phyloP scores from a whole-genome alignment of 2,329 filamentous ascomycete genomes.

The Scytalidium lignicola region DNA sequence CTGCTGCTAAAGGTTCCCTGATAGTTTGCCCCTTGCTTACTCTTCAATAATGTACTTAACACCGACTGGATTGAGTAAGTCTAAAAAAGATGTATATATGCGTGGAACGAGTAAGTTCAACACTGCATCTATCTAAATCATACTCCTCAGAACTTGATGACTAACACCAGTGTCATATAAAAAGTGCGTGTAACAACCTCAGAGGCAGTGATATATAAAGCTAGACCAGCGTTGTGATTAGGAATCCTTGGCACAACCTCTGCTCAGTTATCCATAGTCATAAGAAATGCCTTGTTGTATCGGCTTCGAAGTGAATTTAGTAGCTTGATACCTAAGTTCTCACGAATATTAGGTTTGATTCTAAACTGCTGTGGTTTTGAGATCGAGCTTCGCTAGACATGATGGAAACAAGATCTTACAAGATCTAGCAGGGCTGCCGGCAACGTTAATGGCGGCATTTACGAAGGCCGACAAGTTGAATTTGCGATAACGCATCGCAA shows the following conservation, averaged over 20 bases:
- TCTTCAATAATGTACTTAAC: conserved; percentile 20
- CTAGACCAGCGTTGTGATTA: conserved; percentile 14
- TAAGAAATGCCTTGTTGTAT: conserved; percentile 17
- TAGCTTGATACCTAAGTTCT: conserved; percentile 13
- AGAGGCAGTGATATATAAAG: conserved; percentile 18
- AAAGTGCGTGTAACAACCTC: conserved; percentile 16
- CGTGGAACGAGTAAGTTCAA: conserved; percentile 13
- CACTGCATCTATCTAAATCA: conserved; percentile 9
- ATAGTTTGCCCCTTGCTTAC: conserved; percentile 23
- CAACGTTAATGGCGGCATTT: conserved; percentile 11
- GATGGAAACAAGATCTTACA: conserved; percentile 9
- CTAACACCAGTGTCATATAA: conserved; percentile 7
- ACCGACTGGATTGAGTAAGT: conserved; percentile 14
- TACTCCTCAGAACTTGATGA: conserved; percentile 5
- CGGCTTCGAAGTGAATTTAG: conserved; percentile 14
- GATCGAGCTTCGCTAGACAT: conserved; percentile 1
- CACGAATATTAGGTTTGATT: conserved; percentile 4
- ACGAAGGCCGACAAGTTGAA: conserved; percentile 23
- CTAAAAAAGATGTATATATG: conserved; percentile 11
- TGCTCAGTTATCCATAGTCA: conserved; percentile 18
- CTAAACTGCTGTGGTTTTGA: background rate
- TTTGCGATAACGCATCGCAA: conserved; percentile 22
- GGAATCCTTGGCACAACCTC: conserved; percentile 16
- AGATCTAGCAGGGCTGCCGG: conserved; percentile 9
- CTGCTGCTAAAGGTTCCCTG: conserved; percentile 25